phyloP scores from a whole-genome alignment of 2,329 filamentous ascomycete species.

The Ciborinia camelliae region DNA sequence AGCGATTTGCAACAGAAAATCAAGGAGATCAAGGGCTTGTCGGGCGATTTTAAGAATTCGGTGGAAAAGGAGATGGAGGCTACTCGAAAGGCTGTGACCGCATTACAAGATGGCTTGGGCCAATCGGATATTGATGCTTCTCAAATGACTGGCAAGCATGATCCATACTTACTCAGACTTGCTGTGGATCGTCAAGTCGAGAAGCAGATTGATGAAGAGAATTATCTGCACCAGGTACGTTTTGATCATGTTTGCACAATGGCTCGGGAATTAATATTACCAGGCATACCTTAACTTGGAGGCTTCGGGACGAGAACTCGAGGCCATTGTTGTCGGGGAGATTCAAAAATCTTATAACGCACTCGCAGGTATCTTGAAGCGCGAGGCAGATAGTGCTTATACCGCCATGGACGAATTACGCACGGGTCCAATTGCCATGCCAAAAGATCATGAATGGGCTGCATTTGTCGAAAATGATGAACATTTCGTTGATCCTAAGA shows the following conservation, averaged over 20 bases:
- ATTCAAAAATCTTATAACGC: slow-evolving; percentile 98
- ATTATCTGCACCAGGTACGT: slow-evolving; percentile 85
- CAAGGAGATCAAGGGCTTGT: slow-evolving; percentile 93
- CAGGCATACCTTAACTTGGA: slow-evolving; percentile 94
- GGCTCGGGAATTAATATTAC: slow-evolving; percentile 29
- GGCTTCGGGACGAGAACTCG: slow-evolving; percentile 87
- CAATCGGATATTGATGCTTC: slow-evolving; percentile 75
- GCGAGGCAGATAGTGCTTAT: slow-evolving; percentile 81
- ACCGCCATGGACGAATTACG: slow-evolving; percentile 76
- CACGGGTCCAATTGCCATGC: slow-evolving; percentile 83
- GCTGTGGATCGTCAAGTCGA: slow-evolving; percentile 87
- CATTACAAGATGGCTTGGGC: slow-evolving; percentile 77
- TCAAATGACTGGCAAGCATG: slow-evolving; percentile 76
- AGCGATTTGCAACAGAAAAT: slow-evolving; percentile 93
- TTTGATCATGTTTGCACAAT: slow-evolving; percentile 13
- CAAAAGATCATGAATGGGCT: slow-evolving; percentile 86
- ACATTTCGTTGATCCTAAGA: slow-evolving; percentile 80
- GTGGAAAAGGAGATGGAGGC: slow-evolving; percentile 92
- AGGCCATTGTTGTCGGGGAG: slow-evolving; percentile 94
- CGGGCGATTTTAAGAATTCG: slow-evolving; percentile 93
- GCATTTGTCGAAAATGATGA: slow-evolving; percentile 76
- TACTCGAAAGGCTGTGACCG: slow-evolving; percentile 74
- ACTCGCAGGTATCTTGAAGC: slow-evolving; percentile 84
- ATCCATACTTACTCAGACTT: slow-evolving; percentile 84
- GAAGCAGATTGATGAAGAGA: slow-evolving; percentile 92